These are phyloP conservation scores for Staphylotrichum tortipilum DNA, from an alignment of 495 filamentous ascomycete species.

Conservation along the genomic window DNA sequence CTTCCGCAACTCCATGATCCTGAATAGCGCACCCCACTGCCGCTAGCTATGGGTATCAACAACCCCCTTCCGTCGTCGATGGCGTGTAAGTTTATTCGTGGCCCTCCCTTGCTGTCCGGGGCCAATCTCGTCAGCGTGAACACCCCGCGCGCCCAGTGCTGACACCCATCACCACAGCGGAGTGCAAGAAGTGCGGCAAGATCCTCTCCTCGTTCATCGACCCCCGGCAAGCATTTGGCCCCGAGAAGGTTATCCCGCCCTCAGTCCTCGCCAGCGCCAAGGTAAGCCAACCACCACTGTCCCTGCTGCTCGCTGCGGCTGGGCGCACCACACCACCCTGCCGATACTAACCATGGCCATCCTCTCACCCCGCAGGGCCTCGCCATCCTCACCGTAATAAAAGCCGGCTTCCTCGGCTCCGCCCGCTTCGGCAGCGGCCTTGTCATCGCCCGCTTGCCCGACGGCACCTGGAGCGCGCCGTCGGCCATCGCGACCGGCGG, in stretches of 20 bases:
- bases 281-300: constrained; percentile 36
- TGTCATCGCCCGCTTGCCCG: constrained; percentile 83
- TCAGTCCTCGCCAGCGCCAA: constrained; percentile 84
- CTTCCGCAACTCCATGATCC: background rate
- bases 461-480: constrained; percentile 91
- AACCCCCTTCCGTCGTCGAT: constrained; percentile 52
- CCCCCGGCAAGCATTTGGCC: constrained; percentile 86
- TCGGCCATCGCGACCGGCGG: constrained; percentile 85
- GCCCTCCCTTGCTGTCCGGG: too few relatives aligned
- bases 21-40: background rate
- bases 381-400: constrained; percentile 88
- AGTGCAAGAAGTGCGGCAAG: constrained; percentile 86
- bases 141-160: too few relatives aligned
- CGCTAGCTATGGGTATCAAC: constrained; percentile 43
- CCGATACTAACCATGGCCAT: background rate
- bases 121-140: too few relatives aligned
- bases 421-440: constrained; percentile 88
- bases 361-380: constrained; percentile 56
- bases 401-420: constrained; percentile 91
- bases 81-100: constrained; percentile 44
- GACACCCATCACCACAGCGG: constrained; percentile 42
- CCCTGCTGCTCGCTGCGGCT: background rate
- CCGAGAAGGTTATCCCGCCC: constrained; percentile 95
- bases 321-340: background rate
- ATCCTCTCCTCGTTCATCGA: constrained; percentile 94